A percentile compares a stretch with the other conserved stretches of the same genome.
Evolutionary conservation across 768 basidiomycete species (phyloP).

Genomic region (Galerina sulciceps): DNA sequence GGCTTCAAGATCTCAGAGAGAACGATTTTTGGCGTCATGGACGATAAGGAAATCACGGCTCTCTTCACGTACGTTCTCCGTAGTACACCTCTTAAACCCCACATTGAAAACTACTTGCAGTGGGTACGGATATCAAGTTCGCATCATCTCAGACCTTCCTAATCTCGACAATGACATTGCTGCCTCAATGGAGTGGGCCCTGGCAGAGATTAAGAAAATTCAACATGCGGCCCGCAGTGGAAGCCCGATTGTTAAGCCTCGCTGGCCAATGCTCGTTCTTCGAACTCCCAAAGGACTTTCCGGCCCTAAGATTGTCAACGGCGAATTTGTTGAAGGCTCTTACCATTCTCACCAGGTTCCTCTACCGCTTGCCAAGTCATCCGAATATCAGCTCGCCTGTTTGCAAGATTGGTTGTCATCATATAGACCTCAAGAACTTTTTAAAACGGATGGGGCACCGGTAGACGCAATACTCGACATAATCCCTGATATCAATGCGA

Average conservation of each 20-base stretch:
- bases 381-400: constrained; percentile 60
- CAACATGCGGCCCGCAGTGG: constrained; percentile 80
- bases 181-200: constrained; percentile 84
- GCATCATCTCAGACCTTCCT: constrained; percentile 71
- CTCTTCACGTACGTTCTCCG: constrained; percentile 64
- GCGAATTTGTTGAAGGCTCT: constrained; percentile 77
- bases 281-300: constrained; percentile 86
- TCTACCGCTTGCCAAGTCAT: constrained; percentile 70
- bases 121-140: constrained; percentile 86
- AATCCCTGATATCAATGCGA: constrained; percentile 54
- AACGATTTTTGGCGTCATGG: constrained; percentile 92
- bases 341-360: constrained; percentile 92
- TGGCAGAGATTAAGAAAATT: constrained; percentile 73
- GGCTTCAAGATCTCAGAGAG: constrained; percentile 92
- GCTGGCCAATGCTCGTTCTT: constrained; percentile 87
- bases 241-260: constrained; percentile 82
- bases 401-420: constrained; percentile 77
- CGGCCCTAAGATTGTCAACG: constrained; percentile 69
- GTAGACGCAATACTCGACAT: constrained; percentile 55
- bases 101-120: constrained; percentile 33
- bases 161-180: constrained; percentile 82
- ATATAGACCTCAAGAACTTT: constrained; percentile 72
- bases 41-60: constrained; percentile 79
- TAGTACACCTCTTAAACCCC: background rate
- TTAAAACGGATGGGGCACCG: constrained; percentile 59